Conservation (phyloP, 257 asterid genomes). For the Anisodus acutangulus region DNA sequence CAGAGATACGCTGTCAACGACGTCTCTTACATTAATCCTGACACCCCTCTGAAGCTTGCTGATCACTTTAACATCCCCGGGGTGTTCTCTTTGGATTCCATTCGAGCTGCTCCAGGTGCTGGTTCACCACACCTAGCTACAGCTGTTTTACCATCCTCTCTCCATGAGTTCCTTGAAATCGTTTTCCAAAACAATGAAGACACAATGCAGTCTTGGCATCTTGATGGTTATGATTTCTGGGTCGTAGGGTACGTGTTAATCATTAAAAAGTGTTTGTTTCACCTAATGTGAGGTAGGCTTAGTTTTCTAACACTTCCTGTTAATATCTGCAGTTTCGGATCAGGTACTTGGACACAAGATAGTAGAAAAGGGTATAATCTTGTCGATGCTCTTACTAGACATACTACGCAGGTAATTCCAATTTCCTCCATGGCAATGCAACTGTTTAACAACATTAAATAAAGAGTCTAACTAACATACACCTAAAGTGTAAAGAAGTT, state of each 20-base stretch:
- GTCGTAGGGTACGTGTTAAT: constrained; percentile 50
- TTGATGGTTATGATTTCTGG: constrained; percentile 62
- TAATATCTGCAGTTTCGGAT: constrained; percentile 33
- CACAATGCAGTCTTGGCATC: constrained; percentile 61
- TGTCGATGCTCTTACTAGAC: constrained; percentile 37
- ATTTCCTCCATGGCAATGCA: not conserved
- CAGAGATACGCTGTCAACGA: constrained; percentile 49
- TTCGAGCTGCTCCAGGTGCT: constrained; percentile 39
- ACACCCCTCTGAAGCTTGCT: constrained; percentile 58
- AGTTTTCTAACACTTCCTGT: constrained; percentile 3
- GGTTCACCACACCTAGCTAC: constrained; percentile 43
- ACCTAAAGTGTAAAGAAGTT: not conserved
- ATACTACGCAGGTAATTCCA: constrained; percentile 38
- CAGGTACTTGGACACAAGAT: constrained; percentile 33
- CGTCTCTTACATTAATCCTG: constrained; percentile 51
- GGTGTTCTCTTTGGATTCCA: constrained; percentile 44
- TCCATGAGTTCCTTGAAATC: constrained; percentile 56
- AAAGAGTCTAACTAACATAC: not conserved
- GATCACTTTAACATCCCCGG: constrained; percentile 60
- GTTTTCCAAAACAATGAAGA: constrained; percentile 51
- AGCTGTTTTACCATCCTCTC: constrained; percentile 52
- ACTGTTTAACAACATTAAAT: not conserved
- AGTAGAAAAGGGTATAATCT: constrained; percentile 38
- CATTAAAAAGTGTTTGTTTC: not conserved
- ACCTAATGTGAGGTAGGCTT: not conserved